Percentiles rank a stretch among this genome's conserved stretches.
Conservation (phyloP, 2,329 filamentous ascomycete species). For the Aureobasidium subglaciale region DNA sequence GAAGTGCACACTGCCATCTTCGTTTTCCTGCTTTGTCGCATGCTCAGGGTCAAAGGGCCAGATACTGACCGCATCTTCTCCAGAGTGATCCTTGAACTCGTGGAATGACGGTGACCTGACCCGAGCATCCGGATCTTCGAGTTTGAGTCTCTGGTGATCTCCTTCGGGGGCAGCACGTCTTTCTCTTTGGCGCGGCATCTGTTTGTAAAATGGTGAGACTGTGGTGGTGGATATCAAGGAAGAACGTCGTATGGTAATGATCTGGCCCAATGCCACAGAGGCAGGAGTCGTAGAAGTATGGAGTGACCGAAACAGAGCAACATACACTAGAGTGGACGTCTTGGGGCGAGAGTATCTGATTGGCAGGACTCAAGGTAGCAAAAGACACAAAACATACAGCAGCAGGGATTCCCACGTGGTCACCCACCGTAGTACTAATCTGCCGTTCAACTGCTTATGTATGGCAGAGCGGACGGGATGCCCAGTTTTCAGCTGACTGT, state of each 20-base stretch:
- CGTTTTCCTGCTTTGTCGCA: neutral
- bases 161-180: neutral
- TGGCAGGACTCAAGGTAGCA: too few relatives aligned
- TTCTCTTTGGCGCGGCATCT: neutral
- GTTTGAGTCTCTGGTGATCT: neutral
- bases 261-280: too few relatives aligned
- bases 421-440: too few relatives aligned
- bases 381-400: too few relatives aligned
- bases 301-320: too few relatives aligned
- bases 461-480: too few relatives aligned
- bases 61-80: conserved; percentile 4
- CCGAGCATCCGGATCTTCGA: neutral
- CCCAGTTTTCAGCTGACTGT: too few relatives aligned
- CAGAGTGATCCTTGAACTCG: conserved; percentile 1
- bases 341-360: too few relatives aligned
- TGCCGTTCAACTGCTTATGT: too few relatives aligned
- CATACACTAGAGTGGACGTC: too few relatives aligned
- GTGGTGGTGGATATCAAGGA: neutral
- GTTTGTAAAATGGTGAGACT: neutral
- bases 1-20: neutral
- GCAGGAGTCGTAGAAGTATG: too few relatives aligned
- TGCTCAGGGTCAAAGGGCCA: neutral
- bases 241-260: neutral
- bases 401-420: too few relatives aligned
- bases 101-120: neutral